Percentiles rank a stretch among this genome's conserved stretches.
These are phyloP conservation scores for Starmerella floris DNA, from an alignment of 805 yeast genomes.

Conservation along the genomic window DNA sequence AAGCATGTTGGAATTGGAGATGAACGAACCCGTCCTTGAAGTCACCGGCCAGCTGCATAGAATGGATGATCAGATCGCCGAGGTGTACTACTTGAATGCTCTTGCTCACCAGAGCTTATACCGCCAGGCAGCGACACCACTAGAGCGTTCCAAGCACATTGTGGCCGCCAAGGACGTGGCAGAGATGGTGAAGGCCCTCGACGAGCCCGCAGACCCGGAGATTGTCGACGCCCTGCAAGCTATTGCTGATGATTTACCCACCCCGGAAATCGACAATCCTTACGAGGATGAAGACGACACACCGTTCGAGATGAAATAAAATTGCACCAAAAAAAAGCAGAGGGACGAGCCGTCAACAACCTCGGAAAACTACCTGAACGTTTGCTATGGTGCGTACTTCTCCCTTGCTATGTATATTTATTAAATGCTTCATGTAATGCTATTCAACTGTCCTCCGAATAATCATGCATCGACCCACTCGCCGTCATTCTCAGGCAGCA, in stretches of 20 bases:
- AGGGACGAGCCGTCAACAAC: not conserved
- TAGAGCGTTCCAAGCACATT: conserved; percentile 27
- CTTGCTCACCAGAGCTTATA: conserved; percentile 38
- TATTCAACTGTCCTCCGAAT: not conserved
- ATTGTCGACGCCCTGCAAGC: conserved; percentile 40
- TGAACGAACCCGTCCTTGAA: conserved; percentile 51
- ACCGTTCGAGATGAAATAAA: not conserved
- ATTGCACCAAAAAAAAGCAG: not conserved
- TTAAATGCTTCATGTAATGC: not conserved
- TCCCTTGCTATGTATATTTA: not conserved
- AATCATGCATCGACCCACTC: conserved; percentile 16
- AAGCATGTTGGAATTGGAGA: conserved; percentile 63
- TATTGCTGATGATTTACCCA: conserved; percentile 47
- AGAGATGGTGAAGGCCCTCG: conserved; percentile 26
- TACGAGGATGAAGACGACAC: conserved; percentile 14
- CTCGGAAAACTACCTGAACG: not conserved
- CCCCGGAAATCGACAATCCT: conserved; percentile 29
- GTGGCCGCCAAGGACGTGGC: conserved; percentile 32
- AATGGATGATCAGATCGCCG: conserved; percentile 73
- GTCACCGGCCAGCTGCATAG: conserved; percentile 57
- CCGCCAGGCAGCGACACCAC: not conserved
- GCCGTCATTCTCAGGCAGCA: conserved; percentile 24
- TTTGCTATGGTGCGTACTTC: no score
- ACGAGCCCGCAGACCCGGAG: conserved; percentile 10
- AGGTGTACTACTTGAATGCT: conserved; percentile 71